Conservation (phyloP, 202 grass and related monocot species). For the Carex arenaria region DNA sequence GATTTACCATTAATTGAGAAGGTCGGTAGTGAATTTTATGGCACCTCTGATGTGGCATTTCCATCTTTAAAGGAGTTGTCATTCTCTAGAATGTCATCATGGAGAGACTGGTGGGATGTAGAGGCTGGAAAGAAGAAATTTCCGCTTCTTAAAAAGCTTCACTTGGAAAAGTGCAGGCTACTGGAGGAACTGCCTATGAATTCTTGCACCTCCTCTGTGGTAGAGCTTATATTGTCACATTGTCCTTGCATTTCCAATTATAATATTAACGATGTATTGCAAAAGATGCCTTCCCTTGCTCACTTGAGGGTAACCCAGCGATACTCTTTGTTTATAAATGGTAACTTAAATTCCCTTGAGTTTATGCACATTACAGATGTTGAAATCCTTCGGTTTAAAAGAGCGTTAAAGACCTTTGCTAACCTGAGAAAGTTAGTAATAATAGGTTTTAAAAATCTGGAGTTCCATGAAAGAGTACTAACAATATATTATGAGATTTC, state of each 20-base stretch:
- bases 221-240: not conserved
- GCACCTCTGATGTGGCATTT: not conserved
- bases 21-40: not conserved
- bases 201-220: not conserved
- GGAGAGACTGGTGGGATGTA: not conserved
- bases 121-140: not conserved
- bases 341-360: not conserved
- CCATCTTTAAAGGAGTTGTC: slow-evolving; percentile 11
- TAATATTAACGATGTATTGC: not conserved
- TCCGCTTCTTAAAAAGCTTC: not conserved
- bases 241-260: not conserved
- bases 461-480: not conserved
- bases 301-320: not conserved
- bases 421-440: not conserved
- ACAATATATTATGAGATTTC: no score
- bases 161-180: not conserved
- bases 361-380: not conserved
- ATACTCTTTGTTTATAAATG: not conserved
- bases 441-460: not conserved
- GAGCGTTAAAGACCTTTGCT: not conserved
- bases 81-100: not conserved
- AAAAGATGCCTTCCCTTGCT: not conserved
- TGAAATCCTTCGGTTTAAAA: not conserved
- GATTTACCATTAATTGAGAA: not conserved
- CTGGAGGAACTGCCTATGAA: not conserved